Evolutionary conservation across 2,329 filamentous ascomycete genomes (phyloP).

Genomic region (Leptographium galeiforme): DNA sequence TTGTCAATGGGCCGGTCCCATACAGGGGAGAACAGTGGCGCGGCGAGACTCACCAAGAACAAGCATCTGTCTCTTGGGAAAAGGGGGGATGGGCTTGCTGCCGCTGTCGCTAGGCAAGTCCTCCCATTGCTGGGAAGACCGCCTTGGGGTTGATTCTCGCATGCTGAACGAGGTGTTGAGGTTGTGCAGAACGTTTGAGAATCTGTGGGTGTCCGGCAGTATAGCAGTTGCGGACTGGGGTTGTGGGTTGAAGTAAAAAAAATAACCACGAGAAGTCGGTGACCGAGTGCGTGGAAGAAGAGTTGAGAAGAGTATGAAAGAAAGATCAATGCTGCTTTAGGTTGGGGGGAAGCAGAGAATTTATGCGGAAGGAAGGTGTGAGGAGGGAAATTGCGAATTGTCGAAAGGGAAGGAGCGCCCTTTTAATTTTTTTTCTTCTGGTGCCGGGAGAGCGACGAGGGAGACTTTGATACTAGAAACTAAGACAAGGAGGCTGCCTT

Average conservation of each 20-base stretch:
- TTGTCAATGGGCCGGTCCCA: constrained; percentile 1
- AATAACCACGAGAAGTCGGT: no score
- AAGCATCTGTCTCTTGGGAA: constrained; percentile 23
- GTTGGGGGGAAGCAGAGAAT: no score
- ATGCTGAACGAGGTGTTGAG: not conserved
- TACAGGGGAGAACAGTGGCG: not conserved
- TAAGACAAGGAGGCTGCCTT: constrained; percentile 5
- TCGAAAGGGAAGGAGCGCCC: not conserved
- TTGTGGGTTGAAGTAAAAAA: no score
- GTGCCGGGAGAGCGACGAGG: not conserved
- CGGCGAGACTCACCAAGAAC: constrained; percentile 19
- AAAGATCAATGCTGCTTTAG: no score
- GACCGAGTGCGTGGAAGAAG: no score
- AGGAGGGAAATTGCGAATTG: no score
- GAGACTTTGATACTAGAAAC: not conserved
- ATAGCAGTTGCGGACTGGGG: no score
- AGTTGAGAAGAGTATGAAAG: not conserved
- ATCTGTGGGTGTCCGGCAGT: no score
- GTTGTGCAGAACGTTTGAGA: not conserved
- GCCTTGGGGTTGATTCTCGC: not conserved
- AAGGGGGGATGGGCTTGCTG: constrained; percentile 17
- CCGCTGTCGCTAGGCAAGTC: not conserved
- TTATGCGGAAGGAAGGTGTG: no score
- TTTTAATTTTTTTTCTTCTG: no score
- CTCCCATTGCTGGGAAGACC: not conserved